These are phyloP conservation scores for Nannizziopsis arthrosporioides DNA, from an alignment of 2,329 filamentous ascomycete genomes.

Conservation along the genomic window DNA sequence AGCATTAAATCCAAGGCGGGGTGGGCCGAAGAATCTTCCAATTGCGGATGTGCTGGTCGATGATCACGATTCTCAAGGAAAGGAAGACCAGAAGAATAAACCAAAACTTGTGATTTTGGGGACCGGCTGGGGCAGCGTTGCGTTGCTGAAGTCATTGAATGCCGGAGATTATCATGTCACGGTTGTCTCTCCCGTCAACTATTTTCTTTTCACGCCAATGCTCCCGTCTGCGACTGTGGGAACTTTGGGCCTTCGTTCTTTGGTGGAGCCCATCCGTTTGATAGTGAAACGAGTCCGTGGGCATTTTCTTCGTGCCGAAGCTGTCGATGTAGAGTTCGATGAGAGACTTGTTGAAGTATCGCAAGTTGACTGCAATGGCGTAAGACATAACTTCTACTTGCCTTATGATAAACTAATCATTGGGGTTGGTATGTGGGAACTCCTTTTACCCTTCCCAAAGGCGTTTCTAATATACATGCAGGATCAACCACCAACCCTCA, in stretches of 20 bases:
- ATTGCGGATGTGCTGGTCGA: constrained; percentile 81
- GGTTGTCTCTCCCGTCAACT: constrained; percentile 85
- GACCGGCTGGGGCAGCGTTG: constrained; percentile 89
- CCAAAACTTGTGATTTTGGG: constrained; percentile 85
- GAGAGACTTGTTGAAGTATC: constrained; percentile 81
- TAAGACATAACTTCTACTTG: constrained; percentile 76
- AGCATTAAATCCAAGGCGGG: constrained; percentile 66
- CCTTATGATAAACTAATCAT: constrained; percentile 96
- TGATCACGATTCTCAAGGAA: constrained; percentile 67
- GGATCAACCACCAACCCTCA: constrained; percentile 86
- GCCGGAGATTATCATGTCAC: constrained; percentile 92
- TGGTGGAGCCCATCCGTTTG: constrained; percentile 84
- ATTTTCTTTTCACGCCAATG: constrained; percentile 98
- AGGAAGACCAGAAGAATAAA: constrained; percentile 66
- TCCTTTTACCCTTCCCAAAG: not conserved
- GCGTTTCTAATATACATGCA: constrained; percentile 16
- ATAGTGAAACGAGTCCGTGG: constrained; percentile 68
- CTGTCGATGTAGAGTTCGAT: constrained; percentile 83
- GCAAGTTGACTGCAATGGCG: constrained; percentile 57
- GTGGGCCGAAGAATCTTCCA: constrained; percentile 89
- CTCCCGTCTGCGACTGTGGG: constrained; percentile 93
- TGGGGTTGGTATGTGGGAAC: constrained; percentile 52
- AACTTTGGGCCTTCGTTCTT: constrained; percentile 76
- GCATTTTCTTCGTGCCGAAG: constrained; percentile 79
- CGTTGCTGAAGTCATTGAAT: constrained; percentile 77